phyloP scores from a whole-genome alignment of 208 protist genomes.

The Acanthamoeba polyphaga region DNA sequence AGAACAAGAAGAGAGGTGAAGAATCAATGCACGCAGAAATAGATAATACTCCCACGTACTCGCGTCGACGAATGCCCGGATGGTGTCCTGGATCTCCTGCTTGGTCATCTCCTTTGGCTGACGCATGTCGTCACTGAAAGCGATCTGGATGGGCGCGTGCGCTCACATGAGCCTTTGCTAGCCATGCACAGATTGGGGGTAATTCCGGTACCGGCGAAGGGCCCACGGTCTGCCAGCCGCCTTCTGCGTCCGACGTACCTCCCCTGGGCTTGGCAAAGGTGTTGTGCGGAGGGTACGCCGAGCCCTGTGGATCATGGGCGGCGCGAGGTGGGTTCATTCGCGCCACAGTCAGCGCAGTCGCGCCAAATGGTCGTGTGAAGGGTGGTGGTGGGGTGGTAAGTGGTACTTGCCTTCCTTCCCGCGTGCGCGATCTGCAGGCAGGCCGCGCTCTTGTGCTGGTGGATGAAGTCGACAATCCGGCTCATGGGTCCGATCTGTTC shows the following conservation, averaged over 20 bases:
- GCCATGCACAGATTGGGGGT: not conserved
- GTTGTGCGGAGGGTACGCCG: not conserved
- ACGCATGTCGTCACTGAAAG: slow-evolving; percentile 81
- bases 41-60: too few species aligned
- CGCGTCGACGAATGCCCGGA: slow-evolving; percentile 88
- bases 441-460: slow-evolving; percentile 62
- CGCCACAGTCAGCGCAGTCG: too few species aligned
- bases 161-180: not conserved
- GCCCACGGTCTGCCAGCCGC: slow-evolving; percentile 9
- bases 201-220: not conserved
- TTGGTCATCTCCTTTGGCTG: slow-evolving; percentile 86
- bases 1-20: too few species aligned
- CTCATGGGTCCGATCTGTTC: slow-evolving; percentile 80
- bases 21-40: too few species aligned
- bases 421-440: slow-evolving; percentile 76
- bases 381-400: too few species aligned
- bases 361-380: too few species aligned
- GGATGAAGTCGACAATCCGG: slow-evolving; percentile 76
- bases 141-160: not conserved
- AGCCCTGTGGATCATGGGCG: not conserved
- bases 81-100: slow-evolving; percentile 88
- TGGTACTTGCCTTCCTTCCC: slow-evolving; percentile 43
- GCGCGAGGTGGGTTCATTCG: too few species aligned
- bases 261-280: not conserved
- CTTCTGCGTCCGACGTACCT: slow-evolving; percentile 67